Base-by-base conservation (phyloP, 1,284 basidiomycete genomes). In the Lignosus rhinocerotis region DNA sequence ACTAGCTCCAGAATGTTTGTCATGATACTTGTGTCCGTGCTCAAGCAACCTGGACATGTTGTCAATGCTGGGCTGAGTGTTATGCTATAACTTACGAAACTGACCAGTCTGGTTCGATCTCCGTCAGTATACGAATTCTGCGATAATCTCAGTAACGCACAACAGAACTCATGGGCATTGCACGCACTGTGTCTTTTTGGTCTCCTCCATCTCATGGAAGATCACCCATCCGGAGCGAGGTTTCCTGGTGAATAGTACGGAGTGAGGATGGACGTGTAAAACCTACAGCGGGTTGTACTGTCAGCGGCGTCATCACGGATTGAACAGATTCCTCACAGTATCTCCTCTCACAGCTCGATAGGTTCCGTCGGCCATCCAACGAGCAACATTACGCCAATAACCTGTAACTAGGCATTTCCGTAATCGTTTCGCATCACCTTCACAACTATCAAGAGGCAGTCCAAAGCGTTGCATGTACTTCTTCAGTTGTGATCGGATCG, bases 161-260 rank as follows among this genome's bases (percentile, higher is more conserved):
- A 10, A 6, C 2, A 39, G 17, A 14, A 25, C 17, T 17, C 1
- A 21, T 3, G 10, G 4, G 25, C 1, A n/a, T 46, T 33, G 25
- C 9, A 46, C 88, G 66, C 67, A 92, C 90, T 92, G 88, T 31
- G 84, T 88, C 74, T 96, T 98, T 64, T 93, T 95, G 0, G 96
- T 98, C 73, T 98, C 94, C 66, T 96, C 86, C 74, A 98, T 90
- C 72, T 99, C 96, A 70, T 97, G 94, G 70, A 90, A 99, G 21
- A 99, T 80, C 6, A 98, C 93, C 93, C 94, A 99, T 10, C 92
- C 92, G 0, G 90, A 90, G 16, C 86, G 80, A 1, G 96, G 92
- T 66, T 92, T 93, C 39, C 97, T 80, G 2, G 94, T 97, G 71
- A 99, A 99, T 58, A 98, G 78, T 10, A 98, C 93, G 2, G 95